Base-by-base conservation (phyloP, 495 filamentous ascomycete genomes). In the Tuber brumale region DNA sequence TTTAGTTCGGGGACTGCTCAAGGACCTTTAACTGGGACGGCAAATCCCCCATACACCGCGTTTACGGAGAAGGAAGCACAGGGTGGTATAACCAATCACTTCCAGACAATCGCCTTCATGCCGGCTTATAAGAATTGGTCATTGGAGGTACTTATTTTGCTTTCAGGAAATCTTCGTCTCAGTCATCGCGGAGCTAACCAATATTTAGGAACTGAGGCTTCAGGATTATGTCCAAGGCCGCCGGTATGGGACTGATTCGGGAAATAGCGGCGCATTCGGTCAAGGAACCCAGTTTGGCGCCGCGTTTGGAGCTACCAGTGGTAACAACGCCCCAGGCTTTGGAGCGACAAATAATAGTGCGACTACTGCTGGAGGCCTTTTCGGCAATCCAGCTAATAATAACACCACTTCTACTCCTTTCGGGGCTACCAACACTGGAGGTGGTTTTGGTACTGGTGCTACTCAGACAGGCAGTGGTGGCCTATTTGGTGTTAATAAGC, bases 221-320 rank as follows among this genome's bases (percentile, higher is more conserved):
- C 93, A 89, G 46, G 95, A 99, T 85, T 99, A 98, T 84, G 89
- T 90, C 73, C 90, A 93, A 86, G 95, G 95, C 39, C 89, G 95
- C 75, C 89, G 91, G 48, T 92, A 87, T 79, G 95, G 94, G 12
- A 95, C 93, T 79, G 87, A 88, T 35, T 92, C 92, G 74, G 93
- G 93, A 71, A 91, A 93, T 66, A 74, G 77, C 82, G 88, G 81
- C 69, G 92, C 91, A 7, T 99, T 99, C 82, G 95, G 95, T 10
- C 84, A 86, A 72, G 85, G 84, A 75, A 90, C 89, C 42, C 86
- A 87, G 35, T 93, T 93, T 83, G 88, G 88, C 4, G 75, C 72
- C 48, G 75, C 69, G 9, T 88, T 88, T 42, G 57, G 57, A 35
- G 69, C 76, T 45, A 84, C 81, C 37, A 87, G 83, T 71, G 84